Evolutionary conservation across 1,284 basidiomycete species (phyloP).

Genomic region (Schizopora paradoxa): DNA sequence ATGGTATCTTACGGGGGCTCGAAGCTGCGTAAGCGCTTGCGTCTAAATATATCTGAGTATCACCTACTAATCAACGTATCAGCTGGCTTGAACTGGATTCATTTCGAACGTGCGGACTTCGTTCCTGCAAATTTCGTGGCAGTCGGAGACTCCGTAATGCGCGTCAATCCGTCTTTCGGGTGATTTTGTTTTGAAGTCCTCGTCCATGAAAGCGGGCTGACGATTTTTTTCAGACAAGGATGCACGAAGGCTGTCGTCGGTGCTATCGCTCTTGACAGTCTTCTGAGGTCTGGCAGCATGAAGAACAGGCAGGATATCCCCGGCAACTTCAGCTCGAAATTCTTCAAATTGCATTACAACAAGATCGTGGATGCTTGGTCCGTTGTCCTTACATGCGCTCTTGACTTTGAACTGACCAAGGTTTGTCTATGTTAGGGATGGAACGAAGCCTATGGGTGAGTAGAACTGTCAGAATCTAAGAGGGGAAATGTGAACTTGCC

Average conservation of each 20-base stretch:
- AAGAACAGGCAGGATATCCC: not conserved
- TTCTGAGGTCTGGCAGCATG: not conserved
- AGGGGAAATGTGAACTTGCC: too few species aligned
- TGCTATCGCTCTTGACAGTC: slow-evolving; percentile 13
- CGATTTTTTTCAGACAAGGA: slow-evolving; percentile 12
- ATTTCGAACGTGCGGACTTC: slow-evolving; percentile 5
- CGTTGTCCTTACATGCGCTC: not conserved
- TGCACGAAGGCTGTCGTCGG: slow-evolving; percentile 15
- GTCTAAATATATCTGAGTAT: not conserved
- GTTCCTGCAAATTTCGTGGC: slow-evolving; percentile 18
- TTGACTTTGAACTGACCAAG: too few species aligned
- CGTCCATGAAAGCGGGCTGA: not conserved
- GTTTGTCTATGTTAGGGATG: not conserved
- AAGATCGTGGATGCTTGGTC: slow-evolving; percentile 10
- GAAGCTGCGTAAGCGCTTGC: not conserved
- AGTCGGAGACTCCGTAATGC: slow-evolving; percentile 16
- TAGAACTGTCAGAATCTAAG: not conserved
- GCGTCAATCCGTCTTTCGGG: slow-evolving; percentile 16
- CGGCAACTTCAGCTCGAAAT: slow-evolving; percentile 8
- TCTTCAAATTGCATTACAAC: slow-evolving; percentile 11
- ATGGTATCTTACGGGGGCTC: slow-evolving; percentile 1
- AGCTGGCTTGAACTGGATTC: slow-evolving; percentile 8
- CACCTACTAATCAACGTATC: not conserved
- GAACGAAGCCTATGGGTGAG: slow-evolving; percentile 7
- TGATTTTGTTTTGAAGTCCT: not conserved